Evolutionary conservation across 768 basidiomycete genomes (phyloP), one percentile per base, ranked within the genome.

Genomic region (Amanita muscaria): DNA sequence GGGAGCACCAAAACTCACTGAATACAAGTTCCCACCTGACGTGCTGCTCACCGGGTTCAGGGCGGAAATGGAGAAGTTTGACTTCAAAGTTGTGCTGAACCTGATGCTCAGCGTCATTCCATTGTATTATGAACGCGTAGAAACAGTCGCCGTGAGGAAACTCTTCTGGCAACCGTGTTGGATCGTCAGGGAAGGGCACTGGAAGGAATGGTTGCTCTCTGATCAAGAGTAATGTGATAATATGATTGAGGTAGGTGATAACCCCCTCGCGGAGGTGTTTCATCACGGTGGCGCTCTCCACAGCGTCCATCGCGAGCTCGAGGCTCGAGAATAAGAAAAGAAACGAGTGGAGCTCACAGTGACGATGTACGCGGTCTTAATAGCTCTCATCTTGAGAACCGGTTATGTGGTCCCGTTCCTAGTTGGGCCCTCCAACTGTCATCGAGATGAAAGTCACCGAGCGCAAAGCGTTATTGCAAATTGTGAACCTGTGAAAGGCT

Each of bases 1-100:
- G 37, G 16, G 21, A 8, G n/a, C 19, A 21, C 12, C 19, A 12
- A 23, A 12, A 32, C 16, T 39, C 15, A 46, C 44, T 46, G 44
- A 39, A 38, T 19, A 46, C 6, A 12, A 46, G 27, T 39, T 46
- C 44, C 44, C 44, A 46, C 15, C 27, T 31, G n/a, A 39, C n/a
- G 30, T 37, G 39, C 8, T 2, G 16, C 10, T 37, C 44, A n/a
- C 23, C 44, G 7, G 36, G 18, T 8, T 4, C 15, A 3, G 44
- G 44, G 23, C 39, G 21, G 27, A 38, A 46, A 25, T 46, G 44
- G 1, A 35, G 34, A 14, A 46, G 19, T 11, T 46, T 46, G 29
- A 46, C 44, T 46, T 46, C 44, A 14, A 12, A 46, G 2, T 12
- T n/a, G 5, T 31, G 36, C 5, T 10, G 36, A 12, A 14, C 5